A percentile compares a stretch with the other conserved stretches of the same genome.
phyloP scores from a whole-genome alignment of 441 rosid genomes.

The Omphalea diandra region DNA sequence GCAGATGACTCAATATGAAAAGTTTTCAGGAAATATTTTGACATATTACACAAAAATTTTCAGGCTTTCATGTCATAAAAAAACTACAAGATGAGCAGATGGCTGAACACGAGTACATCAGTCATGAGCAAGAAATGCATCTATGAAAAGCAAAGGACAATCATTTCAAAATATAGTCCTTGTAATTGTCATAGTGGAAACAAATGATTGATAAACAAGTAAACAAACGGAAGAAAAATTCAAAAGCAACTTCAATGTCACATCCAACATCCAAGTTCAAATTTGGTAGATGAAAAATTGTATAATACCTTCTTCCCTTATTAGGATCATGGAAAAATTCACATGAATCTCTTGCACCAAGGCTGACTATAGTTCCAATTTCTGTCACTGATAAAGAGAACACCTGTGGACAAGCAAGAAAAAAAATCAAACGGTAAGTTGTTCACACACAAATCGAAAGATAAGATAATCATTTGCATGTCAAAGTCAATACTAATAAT shows the following conservation, averaged over 20 bases:
- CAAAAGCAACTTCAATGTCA: neutral
- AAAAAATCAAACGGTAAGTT: constrained; percentile 19
- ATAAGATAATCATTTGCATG: neutral
- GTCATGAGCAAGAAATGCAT: neutral
- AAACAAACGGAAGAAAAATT: neutral
- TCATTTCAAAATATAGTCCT: neutral
- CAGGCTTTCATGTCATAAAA: neutral
- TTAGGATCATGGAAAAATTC: constrained; percentile 89
- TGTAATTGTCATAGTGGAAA: neutral
- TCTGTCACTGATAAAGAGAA: constrained; percentile 84
- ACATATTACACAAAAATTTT: neutral
- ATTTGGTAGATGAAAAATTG: neutral
- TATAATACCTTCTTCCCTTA: constrained; percentile 75
- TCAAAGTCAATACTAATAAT: constrained; percentile 13
- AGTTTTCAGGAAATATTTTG: too few species aligned
- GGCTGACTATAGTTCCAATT: constrained; percentile 72
- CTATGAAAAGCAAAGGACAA: neutral
- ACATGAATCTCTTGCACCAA: constrained; percentile 72
- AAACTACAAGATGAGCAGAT: neutral
- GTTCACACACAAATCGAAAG: constrained; percentile 6
- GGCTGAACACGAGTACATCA: neutral
- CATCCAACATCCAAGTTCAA: neutral
- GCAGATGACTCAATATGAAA: too few species aligned
- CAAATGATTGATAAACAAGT: neutral
- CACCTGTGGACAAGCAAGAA: constrained; percentile 52